Evolutionary conservation across 1,284 basidiomycete genomes (phyloP), one percentile per base, ranked within the genome.

Genomic region (Ganoderma boninense): DNA sequence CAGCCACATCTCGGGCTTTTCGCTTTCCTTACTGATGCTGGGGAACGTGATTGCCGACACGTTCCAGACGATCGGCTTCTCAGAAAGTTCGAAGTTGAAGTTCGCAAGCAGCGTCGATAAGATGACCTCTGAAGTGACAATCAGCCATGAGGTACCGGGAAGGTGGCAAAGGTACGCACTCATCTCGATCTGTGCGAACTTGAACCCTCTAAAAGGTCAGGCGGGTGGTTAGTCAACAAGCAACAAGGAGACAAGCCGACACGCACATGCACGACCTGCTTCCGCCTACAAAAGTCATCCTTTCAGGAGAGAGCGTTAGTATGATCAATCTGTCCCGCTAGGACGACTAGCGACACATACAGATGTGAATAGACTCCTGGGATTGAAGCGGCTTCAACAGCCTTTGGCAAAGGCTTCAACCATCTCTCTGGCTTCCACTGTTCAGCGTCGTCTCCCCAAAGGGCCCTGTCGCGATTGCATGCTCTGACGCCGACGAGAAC

Each of bases 341-440:
- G 18, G 6, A 5, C 16, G n/a, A 23, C n/a, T 23, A 43, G 54
- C 13, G 46, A 40, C 43, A 65, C 73, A 20, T 26, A 78, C 78
- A 77, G 42, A 42, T 77, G 71, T 8, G 74, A 73, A 68, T 77
- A 79, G 2, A 79, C 73, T 0, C 78, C 77, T 18, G 78, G 78
- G 8, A 78, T 67, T 8, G 65, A 62, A 16, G 73, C 74, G 8
- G 69, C 68, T 38, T 66, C 69, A 20, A 77, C 54, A 5, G 71
- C 65, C 43, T 71, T 70, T 1, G 75, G 75, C 0, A 76, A 68
- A 3, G 72, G 71, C 7, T 59, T 59, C 6, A 81, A 67, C 79
- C 80, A 81, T 6, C 79, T 73, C 62, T 79, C 78, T 2, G 80
- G 80, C 46, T 77, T 77, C 77, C 77, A 81, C 62, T 76, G 75